Percentiles rank a stretch among this genome's conserved stretches.
phyloP scores from a whole-genome alignment of 352 stramenopile species.

The Phytophthora pinifolia region DNA sequence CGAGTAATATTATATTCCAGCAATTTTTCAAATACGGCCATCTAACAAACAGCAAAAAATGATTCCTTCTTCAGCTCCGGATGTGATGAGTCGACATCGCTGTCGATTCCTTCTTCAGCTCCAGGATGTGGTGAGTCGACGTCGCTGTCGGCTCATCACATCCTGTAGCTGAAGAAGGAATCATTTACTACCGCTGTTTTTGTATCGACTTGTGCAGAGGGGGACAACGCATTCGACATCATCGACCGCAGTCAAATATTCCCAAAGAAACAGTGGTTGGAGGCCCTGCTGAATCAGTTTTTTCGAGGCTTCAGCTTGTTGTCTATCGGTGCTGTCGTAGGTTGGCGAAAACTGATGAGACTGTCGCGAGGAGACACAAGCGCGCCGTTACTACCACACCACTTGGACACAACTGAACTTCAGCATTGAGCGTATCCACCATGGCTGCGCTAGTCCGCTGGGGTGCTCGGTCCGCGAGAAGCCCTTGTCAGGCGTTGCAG shows the following conservation, averaged over 20 bases:
- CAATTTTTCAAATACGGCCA: too few species aligned
- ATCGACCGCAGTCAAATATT: slow-evolving; percentile 28
- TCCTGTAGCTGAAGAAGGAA: too few species aligned
- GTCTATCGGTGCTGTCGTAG: background rate
- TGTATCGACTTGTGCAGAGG: slow-evolving; percentile 27
- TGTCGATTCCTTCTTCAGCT: too few species aligned
- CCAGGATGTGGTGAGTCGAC: too few species aligned
- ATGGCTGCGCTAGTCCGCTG: slow-evolving; percentile 17
- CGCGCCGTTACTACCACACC: too few species aligned
- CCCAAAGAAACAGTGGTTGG: slow-evolving; percentile 31
- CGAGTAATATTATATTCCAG: too few species aligned
- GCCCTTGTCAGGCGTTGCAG: slow-evolving; percentile 2
- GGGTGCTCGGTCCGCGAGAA: background rate
- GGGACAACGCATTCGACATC: slow-evolving; percentile 35
- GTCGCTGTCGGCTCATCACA: too few species aligned
- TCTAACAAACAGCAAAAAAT: too few species aligned
- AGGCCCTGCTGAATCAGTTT: slow-evolving; percentile 7
- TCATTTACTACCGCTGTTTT: too few species aligned
- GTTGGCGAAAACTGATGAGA: background rate
- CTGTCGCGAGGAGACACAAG: too few species aligned
- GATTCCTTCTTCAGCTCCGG: too few species aligned
- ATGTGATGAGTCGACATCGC: too few species aligned
- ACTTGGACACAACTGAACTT: background rate
- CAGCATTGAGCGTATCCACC: slow-evolving; percentile 6
- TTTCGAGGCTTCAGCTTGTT: background rate